Evolutionary conservation across 139 green algal species (phyloP), one percentile per base, ranked within the genome.

Genomic region (Chlamydomonas eustigma): DNA sequence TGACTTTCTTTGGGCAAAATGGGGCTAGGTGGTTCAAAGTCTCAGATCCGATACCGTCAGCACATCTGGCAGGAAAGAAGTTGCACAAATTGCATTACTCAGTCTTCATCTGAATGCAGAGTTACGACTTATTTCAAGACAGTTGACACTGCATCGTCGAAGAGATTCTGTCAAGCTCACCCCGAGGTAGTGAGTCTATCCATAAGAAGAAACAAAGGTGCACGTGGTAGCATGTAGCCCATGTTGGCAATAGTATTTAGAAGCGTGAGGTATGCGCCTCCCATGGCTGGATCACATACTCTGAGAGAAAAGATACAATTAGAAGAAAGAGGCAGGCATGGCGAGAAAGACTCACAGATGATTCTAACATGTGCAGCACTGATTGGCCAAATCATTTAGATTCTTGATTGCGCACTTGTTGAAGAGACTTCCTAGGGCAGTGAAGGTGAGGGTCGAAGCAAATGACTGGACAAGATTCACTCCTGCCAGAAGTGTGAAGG

Each of bases 161-260:
- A n/a, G n/a, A n/a, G n/a, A n/a, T n/a, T n/a, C n/a, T n/a, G 37
- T 2, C 32, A 34, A 22, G 18, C 51, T 1, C 82, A 89, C 31
- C 36, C 36, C 39, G 75, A 77, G 28, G 70, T 22, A 0, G 87
- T 90, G 28, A 92, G 75, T 39, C 44, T 28, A 74, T 90, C 87
- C 75, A 92, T 88, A 0, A 84, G n/a, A 50, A 73, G 83, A 76
- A 94, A 96, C 2, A 95, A 58, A 0, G 82, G 78, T 8, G 92
- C 77, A 68, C 93, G 90, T 32, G 93, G 93, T 36, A 96, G 74
- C 6, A 87, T 91, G 37, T 91, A 83, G 50, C 94, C 94, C 82
- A 98, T 87, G 89, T 98, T 98, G 50, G 92, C 89, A 37, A 97
- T 92, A 8, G 94, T 97, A 87, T 98, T 98, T 35, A 98, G 89